These are phyloP conservation scores for Monilinia fructigena DNA, from an alignment of 2,329 filamentous ascomycete genomes.

Conservation along the genomic window DNA sequence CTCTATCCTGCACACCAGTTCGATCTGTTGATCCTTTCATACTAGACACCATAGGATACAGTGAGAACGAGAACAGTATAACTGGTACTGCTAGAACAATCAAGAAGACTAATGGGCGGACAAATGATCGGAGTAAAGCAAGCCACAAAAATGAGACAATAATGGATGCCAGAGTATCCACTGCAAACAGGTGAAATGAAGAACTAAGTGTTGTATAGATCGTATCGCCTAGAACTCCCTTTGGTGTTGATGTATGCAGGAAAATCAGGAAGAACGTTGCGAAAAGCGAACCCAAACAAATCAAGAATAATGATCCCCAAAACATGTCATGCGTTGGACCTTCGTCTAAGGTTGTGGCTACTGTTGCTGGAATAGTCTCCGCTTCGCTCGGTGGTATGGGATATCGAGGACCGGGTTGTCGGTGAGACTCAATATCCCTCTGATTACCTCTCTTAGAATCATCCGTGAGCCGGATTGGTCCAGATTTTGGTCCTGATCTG, in stretches of 20 bases:
- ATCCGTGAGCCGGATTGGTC: slow-evolving; percentile 37
- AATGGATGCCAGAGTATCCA: slow-evolving; percentile 88
- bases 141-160: slow-evolving; percentile 90
- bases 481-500: slow-evolving; percentile 35
- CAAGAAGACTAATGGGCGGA: slow-evolving; percentile 75
- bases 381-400: slow-evolving; percentile 36
- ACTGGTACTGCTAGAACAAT: slow-evolving; percentile 83
- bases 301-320: slow-evolving; percentile 87
- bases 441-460: slow-evolving; percentile 30
- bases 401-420: slow-evolving; percentile 26
- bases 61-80: slow-evolving; percentile 81
- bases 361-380: slow-evolving; percentile 53
- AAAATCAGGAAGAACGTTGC: slow-evolving; percentile 87
- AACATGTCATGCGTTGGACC: slow-evolving; percentile 83
- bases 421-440: slow-evolving; percentile 32
- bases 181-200: slow-evolving; percentile 84
- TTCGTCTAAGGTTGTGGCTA: slow-evolving; percentile 61
- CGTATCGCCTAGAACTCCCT: slow-evolving; percentile 78
- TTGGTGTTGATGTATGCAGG: slow-evolving; percentile 76
- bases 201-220: slow-evolving; percentile 86
- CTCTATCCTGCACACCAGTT: slow-evolving; percentile 76
- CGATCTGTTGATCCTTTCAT: slow-evolving; percentile 76
- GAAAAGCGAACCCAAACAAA: slow-evolving; percentile 78
- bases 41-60: slow-evolving; percentile 89
- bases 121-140: slow-evolving; percentile 81